These are phyloP conservation scores for Brassica cretica DNA, from an alignment of 345 rosid genomes.

Conservation along the genomic window DNA sequence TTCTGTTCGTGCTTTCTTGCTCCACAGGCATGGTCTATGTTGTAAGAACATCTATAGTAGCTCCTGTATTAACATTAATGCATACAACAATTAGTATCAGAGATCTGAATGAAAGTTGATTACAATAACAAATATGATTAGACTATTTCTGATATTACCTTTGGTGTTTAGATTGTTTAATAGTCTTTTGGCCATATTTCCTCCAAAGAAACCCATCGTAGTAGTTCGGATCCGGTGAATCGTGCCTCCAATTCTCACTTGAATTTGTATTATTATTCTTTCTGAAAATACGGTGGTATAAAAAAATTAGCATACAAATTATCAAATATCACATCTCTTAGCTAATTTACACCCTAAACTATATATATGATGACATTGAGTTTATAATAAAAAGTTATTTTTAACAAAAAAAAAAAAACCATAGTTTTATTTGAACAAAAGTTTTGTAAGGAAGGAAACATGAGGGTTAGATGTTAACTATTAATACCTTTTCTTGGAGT, in stretches of 20 bases:
- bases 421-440: not conserved
- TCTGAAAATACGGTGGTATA: constrained; percentile 16
- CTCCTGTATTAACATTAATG: constrained; percentile 17
- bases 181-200: constrained; percentile 36
- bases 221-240: constrained; percentile 35
- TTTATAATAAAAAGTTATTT: not conserved
- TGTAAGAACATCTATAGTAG: constrained; percentile 40
- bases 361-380: not conserved
- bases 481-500: constrained; percentile 35
- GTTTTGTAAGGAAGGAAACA: not conserved
- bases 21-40: constrained; percentile 31
- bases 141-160: constrained; percentile 12
- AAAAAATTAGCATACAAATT: not conserved
- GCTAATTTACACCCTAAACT: not conserved
- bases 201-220: constrained; percentile 38
- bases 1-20: constrained; percentile 39
- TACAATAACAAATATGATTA: not conserved
- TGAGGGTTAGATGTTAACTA: not conserved
- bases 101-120: not conserved
- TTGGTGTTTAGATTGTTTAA: constrained; percentile 22
- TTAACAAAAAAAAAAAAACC: not conserved
- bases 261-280: constrained; percentile 7
- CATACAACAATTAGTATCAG: not conserved
- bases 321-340: not conserved
- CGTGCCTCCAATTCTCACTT: constrained; percentile 32